Evolutionary conservation across 2,329 filamentous ascomycete species (phyloP).

Genomic region (Fusarium floridanum): DNA sequence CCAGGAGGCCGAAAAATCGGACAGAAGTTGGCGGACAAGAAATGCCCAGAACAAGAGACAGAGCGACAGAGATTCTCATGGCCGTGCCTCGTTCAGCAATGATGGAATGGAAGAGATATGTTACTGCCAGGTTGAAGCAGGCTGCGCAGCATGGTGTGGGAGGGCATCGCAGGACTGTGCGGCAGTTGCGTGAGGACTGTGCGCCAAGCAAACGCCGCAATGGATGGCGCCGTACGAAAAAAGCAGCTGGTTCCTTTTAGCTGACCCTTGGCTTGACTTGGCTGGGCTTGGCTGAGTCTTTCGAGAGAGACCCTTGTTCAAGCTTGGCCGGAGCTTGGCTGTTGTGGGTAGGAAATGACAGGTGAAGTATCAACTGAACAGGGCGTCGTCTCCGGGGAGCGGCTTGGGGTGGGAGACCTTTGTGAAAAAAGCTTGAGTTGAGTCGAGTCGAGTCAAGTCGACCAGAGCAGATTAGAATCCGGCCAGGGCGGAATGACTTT

Average conservation of each 20-base stretch:
- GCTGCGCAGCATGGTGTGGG: slow-evolving; percentile 34
- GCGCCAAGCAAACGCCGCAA: slow-evolving; percentile 37
- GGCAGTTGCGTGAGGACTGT: slow-evolving; percentile 37
- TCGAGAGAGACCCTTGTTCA: slow-evolving; percentile 34
- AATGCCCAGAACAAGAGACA: slow-evolving; percentile 22
- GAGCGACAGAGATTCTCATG: slow-evolving; percentile 34
- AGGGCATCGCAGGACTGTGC: slow-evolving; percentile 45
- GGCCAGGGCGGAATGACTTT: neutral
- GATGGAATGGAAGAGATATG: slow-evolving; percentile 25
- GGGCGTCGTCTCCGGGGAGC: neutral
- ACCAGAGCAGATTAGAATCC: neutral
- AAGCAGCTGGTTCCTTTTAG: slow-evolving; percentile 29
- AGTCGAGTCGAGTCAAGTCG: neutral
- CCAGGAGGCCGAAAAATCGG: slow-evolving; percentile 11
- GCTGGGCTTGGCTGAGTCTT: slow-evolving; percentile 38
- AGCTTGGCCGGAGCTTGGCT: slow-evolving; percentile 35
- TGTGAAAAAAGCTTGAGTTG: neutral
- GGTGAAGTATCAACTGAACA: neutral
- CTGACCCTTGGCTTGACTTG: slow-evolving; percentile 32
- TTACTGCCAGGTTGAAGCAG: slow-evolving; percentile 34
- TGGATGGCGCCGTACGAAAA: slow-evolving; percentile 12
- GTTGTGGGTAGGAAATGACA: slow-evolving; percentile 18
- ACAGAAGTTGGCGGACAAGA: slow-evolving; percentile 29
- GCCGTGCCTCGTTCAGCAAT: slow-evolving; percentile 18
- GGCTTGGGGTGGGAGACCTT: slow-evolving; percentile 2